Base-by-base conservation (phyloP, 169 alveolate genomes). In the Besnoitia besnoiti region DNA sequence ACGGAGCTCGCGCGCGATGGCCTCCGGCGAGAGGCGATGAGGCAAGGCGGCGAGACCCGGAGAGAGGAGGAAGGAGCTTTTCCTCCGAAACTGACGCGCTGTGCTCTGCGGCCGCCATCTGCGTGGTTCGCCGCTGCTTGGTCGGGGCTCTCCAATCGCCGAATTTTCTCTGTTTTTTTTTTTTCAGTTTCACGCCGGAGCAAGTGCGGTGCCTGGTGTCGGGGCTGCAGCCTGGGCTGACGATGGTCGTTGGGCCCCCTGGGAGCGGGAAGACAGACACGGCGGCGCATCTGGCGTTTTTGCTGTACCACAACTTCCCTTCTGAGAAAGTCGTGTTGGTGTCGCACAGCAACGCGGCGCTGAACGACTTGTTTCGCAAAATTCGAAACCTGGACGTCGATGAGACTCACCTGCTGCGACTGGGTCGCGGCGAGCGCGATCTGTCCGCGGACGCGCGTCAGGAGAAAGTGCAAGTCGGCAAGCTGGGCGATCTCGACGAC, bases 221-320 rank as follows among this genome's bases (percentile, higher is more conserved):
- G 82, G 99, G 99, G 16, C 95, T 98, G 90, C 96, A 97, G 93
- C 97, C 95, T 51, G 99, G 99, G 0, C 84, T 98, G 85, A 97
- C 99, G 37, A 85, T 98, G 93, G 96, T 98, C 37, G 98, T 97
- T 59, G 99, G 99, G 12, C 99, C 99, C 19, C 99, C 99, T 0
- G 99, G 99, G 14, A 96, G 97, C 19, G 98, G 98, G 27, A 97
- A 97, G 94, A 97, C 99, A 10, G 99, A 98, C 93, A 97, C 97
- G 2, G 98, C 98, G 7, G 97, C 97, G 85, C 98, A 98, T 95
- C 96, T 98, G n/a, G 98, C 98, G 55, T 96, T 96, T 85, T 95
- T 98, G 92, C 96, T 98, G 67, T 97, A 97, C 94, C 95, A 96
- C 92, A 97, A 97, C 94, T 93, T 93, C 80, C 98, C 97, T 35